Conservation (phyloP, 2,329 filamentous ascomycete genomes). For the Exophiala calicioides region DNA sequence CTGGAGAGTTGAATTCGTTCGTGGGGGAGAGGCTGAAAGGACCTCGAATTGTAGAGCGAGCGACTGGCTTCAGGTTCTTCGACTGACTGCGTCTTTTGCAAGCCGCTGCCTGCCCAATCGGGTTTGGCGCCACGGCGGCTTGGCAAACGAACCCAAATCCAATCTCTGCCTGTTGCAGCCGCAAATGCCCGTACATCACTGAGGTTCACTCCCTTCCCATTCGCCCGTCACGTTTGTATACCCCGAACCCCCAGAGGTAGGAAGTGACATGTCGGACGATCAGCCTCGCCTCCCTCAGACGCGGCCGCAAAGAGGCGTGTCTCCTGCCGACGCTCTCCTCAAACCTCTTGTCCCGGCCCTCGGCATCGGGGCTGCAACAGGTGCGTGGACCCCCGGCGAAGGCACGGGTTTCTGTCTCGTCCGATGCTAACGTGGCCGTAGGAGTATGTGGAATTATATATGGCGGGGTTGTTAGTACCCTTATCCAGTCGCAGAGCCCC, state of each 20-base stretch:
- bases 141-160: too few relatives aligned
- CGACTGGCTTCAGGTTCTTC: too few relatives aligned
- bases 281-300: too few relatives aligned
- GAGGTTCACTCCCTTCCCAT: too few relatives aligned
- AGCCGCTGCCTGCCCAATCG: too few relatives aligned
- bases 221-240: too few relatives aligned
- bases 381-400: slow-evolving; percentile 46
- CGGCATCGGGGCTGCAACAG: slow-evolving; percentile 61
- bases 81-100: too few relatives aligned
- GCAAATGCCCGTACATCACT: too few relatives aligned
- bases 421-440: slow-evolving; percentile 39
- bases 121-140: too few relatives aligned
- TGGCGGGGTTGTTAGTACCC: slow-evolving; percentile 70
- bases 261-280: not conserved
- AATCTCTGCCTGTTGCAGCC: too few relatives aligned
- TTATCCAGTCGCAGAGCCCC: slow-evolving; percentile 66
- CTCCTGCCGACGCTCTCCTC: not conserved
- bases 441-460: slow-evolving; percentile 63
- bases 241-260: too few relatives aligned
- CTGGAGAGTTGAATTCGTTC: not conserved
- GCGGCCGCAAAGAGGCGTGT: too few relatives aligned
- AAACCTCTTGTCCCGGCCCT: slow-evolving; percentile 44
- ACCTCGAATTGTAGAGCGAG: not conserved
- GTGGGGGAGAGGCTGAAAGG: not conserved
- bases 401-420: slow-evolving; percentile 6